Percentiles rank a stretch among this genome's conserved stretches.
phyloP scores from a whole-genome alignment of 2,329 filamentous ascomycete genomes.

The Bipolaris gigantea region DNA sequence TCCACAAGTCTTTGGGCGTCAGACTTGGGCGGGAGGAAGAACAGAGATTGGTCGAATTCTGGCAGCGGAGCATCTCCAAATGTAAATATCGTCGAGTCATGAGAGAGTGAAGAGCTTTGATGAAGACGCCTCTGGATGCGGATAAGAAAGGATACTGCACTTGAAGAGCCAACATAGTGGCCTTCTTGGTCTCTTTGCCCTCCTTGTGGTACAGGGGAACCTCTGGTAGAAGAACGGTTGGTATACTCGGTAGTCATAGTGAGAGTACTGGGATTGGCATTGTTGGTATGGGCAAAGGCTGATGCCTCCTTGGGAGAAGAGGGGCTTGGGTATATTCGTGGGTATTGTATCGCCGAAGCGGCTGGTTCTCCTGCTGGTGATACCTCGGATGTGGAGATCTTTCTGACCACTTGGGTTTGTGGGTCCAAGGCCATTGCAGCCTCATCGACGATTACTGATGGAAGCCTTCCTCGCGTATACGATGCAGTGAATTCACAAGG shows the following conservation, averaged over 20 bases:
- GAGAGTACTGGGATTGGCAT: constrained; percentile 14
- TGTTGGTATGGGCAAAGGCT: constrained; percentile 11
- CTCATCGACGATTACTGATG: constrained; percentile 45
- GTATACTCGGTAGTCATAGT: constrained; percentile 17
- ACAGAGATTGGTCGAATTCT: constrained; percentile 50
- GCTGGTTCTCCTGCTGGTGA: constrained; percentile 14
- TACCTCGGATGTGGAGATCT: constrained; percentile 14
- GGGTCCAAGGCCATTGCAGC: constrained; percentile 27
- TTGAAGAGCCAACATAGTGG: constrained; percentile 54
- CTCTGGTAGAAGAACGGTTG: constrained; percentile 37
- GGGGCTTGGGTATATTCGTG: constrained; percentile 20
- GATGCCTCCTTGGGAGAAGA: constrained; percentile 17
- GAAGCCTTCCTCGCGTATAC: constrained; percentile 53
- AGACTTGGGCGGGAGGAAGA: constrained; percentile 48
- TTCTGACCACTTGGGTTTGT: constrained; percentile 19
- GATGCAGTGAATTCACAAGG: constrained; percentile 55
- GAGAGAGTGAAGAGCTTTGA: constrained; percentile 42
- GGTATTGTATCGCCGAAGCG: constrained; percentile 24
- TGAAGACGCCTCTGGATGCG: constrained; percentile 55
- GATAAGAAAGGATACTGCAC: constrained; percentile 54
- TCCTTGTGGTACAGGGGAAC: constrained; percentile 51
- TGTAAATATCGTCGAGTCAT: constrained; percentile 53
- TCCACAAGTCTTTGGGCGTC: constrained; percentile 51
- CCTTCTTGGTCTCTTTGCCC: constrained; percentile 51
- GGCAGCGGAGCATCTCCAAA: constrained; percentile 55